Base-by-base conservation (phyloP, 2,329 filamentous ascomycete genomes). In the Alternaria viburni region DNA sequence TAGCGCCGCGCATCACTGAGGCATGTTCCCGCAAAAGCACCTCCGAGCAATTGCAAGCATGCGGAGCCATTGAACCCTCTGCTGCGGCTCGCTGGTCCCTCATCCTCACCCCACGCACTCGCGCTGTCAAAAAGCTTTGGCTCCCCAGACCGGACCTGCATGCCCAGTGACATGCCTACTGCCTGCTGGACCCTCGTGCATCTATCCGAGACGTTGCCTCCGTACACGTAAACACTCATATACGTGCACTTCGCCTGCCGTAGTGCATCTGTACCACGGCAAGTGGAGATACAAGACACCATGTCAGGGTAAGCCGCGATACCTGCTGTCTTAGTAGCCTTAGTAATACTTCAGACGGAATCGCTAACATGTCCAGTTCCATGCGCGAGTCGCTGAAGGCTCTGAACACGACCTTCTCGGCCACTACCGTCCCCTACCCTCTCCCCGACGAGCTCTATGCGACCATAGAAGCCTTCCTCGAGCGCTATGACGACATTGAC, bases 401-500 rank as follows among this genome's bases (percentile, higher is more conserved):
- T 21, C 77, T 86, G 49, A 83, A 81, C 55, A 70, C 71, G 57
- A 77, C 81, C 63, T 83, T 86, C 67, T 74, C 81, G 46, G 75
- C 77, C 19, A 69, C 81, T 57, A 77, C 80, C 17, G 72, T 79
- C 30, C 76, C 81, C 11, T 79, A 79, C 19, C 91, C 91, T 9
- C 86, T 94, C 1, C 90, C 92, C 50, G 85, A 90, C 68, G 87
- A 90, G 61, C 82, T 93, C 56, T 79, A 85, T 68, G 81, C 85
- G 44, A 83, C 87, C 56, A 89, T 94, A 66, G 85, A 89, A 59
- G 83, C 82, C 62, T 95, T 93, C 79, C 83, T 93, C 54, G 86
- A 89, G 49, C 89, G 88, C 72, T 88, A 92, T 75, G 82, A 87
- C 59, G 86, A 87, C 69, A 86, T 88, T 67, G 91, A 94, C 72